Base-by-base conservation (phyloP, 495 filamentous ascomycete genomes). In the Astrocystis sublimbata region DNA sequence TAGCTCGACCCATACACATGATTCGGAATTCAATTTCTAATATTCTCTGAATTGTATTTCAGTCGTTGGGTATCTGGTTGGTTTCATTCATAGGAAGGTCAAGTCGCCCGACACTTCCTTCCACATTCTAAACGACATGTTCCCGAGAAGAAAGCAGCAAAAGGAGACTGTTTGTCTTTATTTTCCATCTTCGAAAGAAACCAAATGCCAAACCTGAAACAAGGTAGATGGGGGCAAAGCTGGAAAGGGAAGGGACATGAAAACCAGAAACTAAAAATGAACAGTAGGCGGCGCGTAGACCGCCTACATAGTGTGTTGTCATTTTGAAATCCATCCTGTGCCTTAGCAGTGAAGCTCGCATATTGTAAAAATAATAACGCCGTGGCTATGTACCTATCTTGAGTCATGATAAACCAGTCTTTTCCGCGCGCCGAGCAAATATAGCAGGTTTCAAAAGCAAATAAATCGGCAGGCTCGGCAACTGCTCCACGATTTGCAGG, bases 281-380 rank as follows among this genome's bases (percentile, higher is more conserved):
- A 41, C 19, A 24, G 15, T 13, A 40, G 31, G 45, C 33, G 45
- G 31, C 45, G n/a, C 23, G 19, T 5, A 41, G 45, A 24, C 42
- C 15, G 15, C 43, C 33, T 60, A n/a, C 33, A 35, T 30, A 21
- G 35, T 15, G 21, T n/a, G 17, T 17, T 36, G 40, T 13, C 24
- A 47, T 38, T 52, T 49, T 61, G 17, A 21, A 62, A 63, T 66
- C 67, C 70, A 66, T 70, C 70, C 65, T 70, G 70, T 72, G 70
- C 70, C 64, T 57, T 56, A 60, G 61, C 68, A 62, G 63, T 70
- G 66, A 49, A 64, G 41, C 64, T 31, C 59, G 60, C 55, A 62
- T 54, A 3, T 42, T 60, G 45, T 58, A 53, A 45, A 63, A 49
- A 41, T 58, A 53, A 45, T 60, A 49, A 52, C 63, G 58, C 67